These are phyloP conservation scores for Helminthosporium solani DNA, from an alignment of 2,329 filamentous ascomycete species.

Conservation along the genomic window DNA sequence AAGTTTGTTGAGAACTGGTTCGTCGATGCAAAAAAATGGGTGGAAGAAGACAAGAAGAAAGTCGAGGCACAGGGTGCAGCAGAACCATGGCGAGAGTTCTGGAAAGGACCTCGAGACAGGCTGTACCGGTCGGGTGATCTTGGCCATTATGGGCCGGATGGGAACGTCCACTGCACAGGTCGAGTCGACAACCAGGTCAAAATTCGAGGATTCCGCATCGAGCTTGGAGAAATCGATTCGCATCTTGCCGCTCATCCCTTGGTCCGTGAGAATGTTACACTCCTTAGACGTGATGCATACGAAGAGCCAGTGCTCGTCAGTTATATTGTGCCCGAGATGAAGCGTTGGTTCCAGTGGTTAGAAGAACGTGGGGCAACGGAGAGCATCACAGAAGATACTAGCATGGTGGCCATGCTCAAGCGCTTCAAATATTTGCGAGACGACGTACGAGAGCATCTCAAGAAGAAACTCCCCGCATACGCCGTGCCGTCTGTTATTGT, in stretches of 20 bases:
- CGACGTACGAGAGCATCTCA: slow-evolving; percentile 67
- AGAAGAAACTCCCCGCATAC: slow-evolving; percentile 70
- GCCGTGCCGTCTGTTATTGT: slow-evolving; percentile 76
- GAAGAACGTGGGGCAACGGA: slow-evolving; percentile 46
- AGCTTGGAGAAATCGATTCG: slow-evolving; percentile 88
- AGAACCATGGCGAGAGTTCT: slow-evolving; percentile 77
- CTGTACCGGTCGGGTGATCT: slow-evolving; percentile 88
- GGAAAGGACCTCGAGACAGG: slow-evolving; percentile 78
- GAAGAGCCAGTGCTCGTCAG: slow-evolving; percentile 86
- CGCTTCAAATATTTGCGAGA: slow-evolving; percentile 62
- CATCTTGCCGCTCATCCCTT: slow-evolving; percentile 73
- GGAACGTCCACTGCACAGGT: slow-evolving; percentile 75
- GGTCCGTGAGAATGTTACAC: slow-evolving; percentile 80
- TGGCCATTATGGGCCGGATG: slow-evolving; percentile 69
- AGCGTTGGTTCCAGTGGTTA: slow-evolving; percentile 71
- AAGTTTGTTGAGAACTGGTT: slow-evolving; percentile 91
- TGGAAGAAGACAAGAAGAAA: slow-evolving; percentile 60
- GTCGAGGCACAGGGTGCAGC: slow-evolving; percentile 49
- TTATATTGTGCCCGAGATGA: slow-evolving; percentile 82
- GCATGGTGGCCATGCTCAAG: slow-evolving; percentile 57
- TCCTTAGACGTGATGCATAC: slow-evolving; percentile 79
- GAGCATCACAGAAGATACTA: slow-evolving; percentile 46
- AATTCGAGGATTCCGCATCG: slow-evolving; percentile 92
- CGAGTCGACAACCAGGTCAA: slow-evolving; percentile 89
- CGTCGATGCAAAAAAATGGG: slow-evolving; percentile 70